These are phyloP conservation scores for Akanthomyces dipterigenus DNA, from an alignment of 2,329 filamentous ascomycete species.

Conservation along the genomic window DNA sequence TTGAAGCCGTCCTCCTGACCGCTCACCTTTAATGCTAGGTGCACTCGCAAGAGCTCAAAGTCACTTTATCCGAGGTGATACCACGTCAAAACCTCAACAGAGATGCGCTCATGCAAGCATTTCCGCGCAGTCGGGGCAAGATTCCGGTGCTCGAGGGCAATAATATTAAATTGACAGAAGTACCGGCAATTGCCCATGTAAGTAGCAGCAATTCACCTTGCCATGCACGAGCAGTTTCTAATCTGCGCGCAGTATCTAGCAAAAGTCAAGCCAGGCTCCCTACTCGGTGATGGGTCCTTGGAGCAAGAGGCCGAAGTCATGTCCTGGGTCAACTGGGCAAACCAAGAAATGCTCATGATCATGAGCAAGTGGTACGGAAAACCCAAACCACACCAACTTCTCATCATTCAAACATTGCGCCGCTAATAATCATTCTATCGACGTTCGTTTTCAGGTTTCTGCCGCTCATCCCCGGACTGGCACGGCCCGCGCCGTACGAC, in stretches of 20 bases:
- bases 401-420: too few relatives aligned
- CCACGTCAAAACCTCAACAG: constrained; percentile 3
- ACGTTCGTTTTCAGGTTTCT: neutral
- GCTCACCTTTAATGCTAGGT: neutral
- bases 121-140: constrained; percentile 1
- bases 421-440: neutral
- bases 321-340: constrained; percentile 9
- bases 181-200: neutral
- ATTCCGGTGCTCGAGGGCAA: constrained; percentile 4
- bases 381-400: too few relatives aligned
- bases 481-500: constrained; percentile 3
- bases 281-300: constrained; percentile 4
- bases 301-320: constrained; percentile 8
- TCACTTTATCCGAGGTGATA: neutral
- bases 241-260: neutral
- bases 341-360: constrained; percentile 5
- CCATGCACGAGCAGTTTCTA: too few relatives aligned
- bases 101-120: neutral
- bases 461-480: constrained; percentile 1
- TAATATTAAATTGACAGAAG: constrained; percentile 2
- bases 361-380: constrained; percentile 4
- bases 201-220: neutral
- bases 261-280: neutral
- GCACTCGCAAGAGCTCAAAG: neutral
- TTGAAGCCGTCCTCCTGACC: neutral